Evolutionary conservation across 352 stramenopile genomes (phyloP), one percentile per base, ranked within the genome.

Genomic region (Pythium aphanidermatum): DNA sequence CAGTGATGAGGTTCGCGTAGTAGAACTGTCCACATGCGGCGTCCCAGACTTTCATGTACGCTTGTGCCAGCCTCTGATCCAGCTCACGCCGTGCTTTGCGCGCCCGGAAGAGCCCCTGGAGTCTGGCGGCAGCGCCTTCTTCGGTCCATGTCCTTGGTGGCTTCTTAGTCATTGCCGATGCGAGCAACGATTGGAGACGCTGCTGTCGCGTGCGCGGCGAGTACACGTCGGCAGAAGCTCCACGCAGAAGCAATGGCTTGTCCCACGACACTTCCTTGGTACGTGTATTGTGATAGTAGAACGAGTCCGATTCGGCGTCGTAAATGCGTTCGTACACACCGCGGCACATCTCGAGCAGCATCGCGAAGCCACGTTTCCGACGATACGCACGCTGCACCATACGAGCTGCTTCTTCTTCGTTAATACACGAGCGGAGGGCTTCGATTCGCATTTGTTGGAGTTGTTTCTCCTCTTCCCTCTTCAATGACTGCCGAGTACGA

Each of bases 271-370:
- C 73, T 31, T 81, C 59, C 19, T 80, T 69, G 2, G 80, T 92
- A 11, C 70, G 65, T 3, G 74, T 92, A 60, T 88, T 92, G 63
- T 89, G 70, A 55, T 88, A 92, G 60, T 83, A 92, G 46, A 73
- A 92, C 23, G 50, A 26, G 3, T 65, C 52, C 34, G 65, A 49
- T 0, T 62, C 61, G 5, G 72, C 53, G 29, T 92, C 80, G 32
- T 75, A 89, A 35, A 90, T 79, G 31, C 73, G 60, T 56, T 85
- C 73, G 43, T 90, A 90, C 13, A 86, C 70, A 17, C 58, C 44
- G 12, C 63, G 60, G 36, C 61, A 78, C 24, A 84, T 58, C 35
- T 51, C 21, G 20, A 82, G 52, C 5, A 90, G 42, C 11, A 45
- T 57, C 9, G 46, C 51, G 25, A 85, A 85, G 3, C 72, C 78